Base-by-base conservation (phyloP, 1,284 basidiomycete genomes). In the Cryptococcus deneoformans region DNA sequence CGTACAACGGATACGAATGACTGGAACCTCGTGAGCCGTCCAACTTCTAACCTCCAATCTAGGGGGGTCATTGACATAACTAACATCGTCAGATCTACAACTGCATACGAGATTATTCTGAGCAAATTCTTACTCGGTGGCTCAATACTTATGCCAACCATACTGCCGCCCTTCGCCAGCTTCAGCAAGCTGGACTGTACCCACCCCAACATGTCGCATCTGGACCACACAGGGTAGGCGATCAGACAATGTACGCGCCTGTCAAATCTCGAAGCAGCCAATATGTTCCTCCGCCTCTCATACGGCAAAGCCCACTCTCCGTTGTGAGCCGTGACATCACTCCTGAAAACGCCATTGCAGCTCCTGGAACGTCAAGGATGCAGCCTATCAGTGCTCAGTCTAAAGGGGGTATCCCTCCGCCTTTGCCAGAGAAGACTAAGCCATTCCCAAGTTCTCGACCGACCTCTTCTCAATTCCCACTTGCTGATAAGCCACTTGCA, bases 51-150 rank as follows among this genome's bases (percentile, higher is more conserved):
- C 9, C 7, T 8, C 46, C 46, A 29, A 8, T 8, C 46, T 14
- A 47, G 14, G 16, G 14, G 16, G 20, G 20, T 20, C 20, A 20
- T 14, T 44, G 8, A 44, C 43, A 20, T 44, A 14, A 7, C 20
- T 20, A 20, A 20, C 20, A 20, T 20, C 47, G 24, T 6, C 36
- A 50, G 49, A 24, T 50, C 2, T 40, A 50, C 49, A 40, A 20
- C 20, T 50, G 49, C 39, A 50, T 50, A n/a, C 49, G 49, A 9
- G 39, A 50, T 36, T 50, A 50, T 16, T 50, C 16, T 9, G 49
- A 50, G 20, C 35, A 50, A 36, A 50, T 36, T 20, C 29, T 50
- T 11, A 50, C 34, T 11, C 37, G 39, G 16, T 50, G 49, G 49
- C 39, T 50, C 37, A 12, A 20, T 20, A 50, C 49, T 38, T 40